phyloP scores from a whole-genome alignment of 768 basidiomycete genomes.

The Lentinula lateritia region DNA sequence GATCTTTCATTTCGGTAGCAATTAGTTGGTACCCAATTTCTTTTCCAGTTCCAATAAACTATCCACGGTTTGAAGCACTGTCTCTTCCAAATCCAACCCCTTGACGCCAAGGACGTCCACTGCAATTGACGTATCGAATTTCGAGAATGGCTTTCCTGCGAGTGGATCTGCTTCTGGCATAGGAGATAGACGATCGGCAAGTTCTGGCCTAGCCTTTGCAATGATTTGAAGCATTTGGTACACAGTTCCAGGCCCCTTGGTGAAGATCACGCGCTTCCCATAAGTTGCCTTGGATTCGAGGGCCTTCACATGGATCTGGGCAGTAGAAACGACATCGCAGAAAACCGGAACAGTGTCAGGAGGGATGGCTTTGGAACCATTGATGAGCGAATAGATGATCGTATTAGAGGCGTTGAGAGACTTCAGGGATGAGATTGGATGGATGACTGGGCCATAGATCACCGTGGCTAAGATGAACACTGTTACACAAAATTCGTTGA shows the following conservation, averaged over 20 bases:
- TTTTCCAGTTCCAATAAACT: not conserved
- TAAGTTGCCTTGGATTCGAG: not conserved
- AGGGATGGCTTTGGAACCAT: not conserved
- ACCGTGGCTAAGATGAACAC: not conserved
- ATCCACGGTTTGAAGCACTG: not conserved
- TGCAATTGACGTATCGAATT: slow-evolving; percentile 2
- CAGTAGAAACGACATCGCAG: slow-evolving; percentile 11
- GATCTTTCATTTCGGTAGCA: not conserved
- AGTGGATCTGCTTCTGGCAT: not conserved
- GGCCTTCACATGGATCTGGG: slow-evolving; percentile 8
- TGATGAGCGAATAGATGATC: not conserved
- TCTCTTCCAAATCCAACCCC: not conserved
- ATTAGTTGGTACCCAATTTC: not conserved
- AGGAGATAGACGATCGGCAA: not conserved
- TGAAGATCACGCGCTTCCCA: slow-evolving; percentile 8
- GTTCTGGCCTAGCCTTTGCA: not conserved
- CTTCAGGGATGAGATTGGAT: not conserved
- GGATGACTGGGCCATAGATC: slow-evolving; percentile 3
- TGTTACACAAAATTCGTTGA: not conserved
- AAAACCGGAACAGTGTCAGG: not conserved
- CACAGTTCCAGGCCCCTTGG: not conserved
- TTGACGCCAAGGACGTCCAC: not conserved
- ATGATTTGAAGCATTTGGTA: slow-evolving; percentile 3
- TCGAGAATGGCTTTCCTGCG: not conserved
- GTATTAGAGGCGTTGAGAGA: slow-evolving; percentile 1